A percentile compares a stretch with the other conserved stretches of the same genome.
Conservation (phyloP, 2,329 filamentous ascomycete species). For the Nigrograna mackinnonii region DNA sequence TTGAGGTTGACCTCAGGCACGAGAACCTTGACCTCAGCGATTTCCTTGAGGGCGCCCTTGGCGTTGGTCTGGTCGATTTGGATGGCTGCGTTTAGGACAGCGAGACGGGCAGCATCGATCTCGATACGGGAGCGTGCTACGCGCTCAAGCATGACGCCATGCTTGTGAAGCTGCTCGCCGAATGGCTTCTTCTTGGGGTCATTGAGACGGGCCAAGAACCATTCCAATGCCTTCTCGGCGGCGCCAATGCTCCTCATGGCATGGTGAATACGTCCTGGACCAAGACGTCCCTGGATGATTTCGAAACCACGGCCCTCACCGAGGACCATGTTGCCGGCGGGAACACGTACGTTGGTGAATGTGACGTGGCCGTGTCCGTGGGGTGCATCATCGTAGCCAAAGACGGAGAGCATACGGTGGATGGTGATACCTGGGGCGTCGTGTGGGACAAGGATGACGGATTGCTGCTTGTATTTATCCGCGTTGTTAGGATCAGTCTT, state of each 20-base stretch:
- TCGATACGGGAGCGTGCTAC: conserved; percentile 91
- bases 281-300: conserved; percentile 95
- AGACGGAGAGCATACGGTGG: conserved; percentile 89
- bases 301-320: conserved; percentile 95
- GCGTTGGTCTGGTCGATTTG: conserved; percentile 90
- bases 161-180: conserved; percentile 81
- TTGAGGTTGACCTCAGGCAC: conserved; percentile 80
- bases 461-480: conserved; percentile 87
- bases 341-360: conserved; percentile 89
- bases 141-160: conserved; percentile 94
- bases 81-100: conserved; percentile 92
- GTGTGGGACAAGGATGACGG: conserved; percentile 85
- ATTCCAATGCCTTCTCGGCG: conserved; percentile 88
- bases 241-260: conserved; percentile 94
- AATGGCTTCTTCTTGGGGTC: conserved; percentile 90
- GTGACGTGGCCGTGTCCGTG: conserved; percentile 94
- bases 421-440: conserved; percentile 85
- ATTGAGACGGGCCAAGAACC: conserved; percentile 93
- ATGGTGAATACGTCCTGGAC: conserved; percentile 95
- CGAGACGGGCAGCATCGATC: conserved; percentile 86
- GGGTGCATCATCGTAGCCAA: conserved; percentile 97
- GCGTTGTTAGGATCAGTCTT: conserved; percentile 79
- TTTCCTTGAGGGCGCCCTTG: conserved; percentile 89
- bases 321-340: conserved; percentile 80
- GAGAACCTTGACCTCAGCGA: conserved; percentile 92